phyloP scores from a whole-genome alignment of 192 early-diverging fungal species.

The Lunasporangiospora selenospora region DNA sequence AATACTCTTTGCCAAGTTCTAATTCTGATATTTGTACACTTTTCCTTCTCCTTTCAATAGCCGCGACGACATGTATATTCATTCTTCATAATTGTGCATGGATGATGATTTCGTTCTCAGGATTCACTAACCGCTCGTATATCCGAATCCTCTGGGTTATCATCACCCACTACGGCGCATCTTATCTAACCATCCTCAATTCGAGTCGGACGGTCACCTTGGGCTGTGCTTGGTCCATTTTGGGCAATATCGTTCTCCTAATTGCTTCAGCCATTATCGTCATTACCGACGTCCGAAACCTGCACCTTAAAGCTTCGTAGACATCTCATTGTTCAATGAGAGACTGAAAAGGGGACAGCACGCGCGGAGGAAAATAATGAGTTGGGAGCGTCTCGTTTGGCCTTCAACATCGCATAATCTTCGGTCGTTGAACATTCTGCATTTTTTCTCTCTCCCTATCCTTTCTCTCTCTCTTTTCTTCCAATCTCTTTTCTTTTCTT shows the following conservation, averaged over 20 bases:
- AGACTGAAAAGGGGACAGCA: no score
- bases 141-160: constrained; percentile 59
- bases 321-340: no score
- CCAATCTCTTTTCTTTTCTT: no score
- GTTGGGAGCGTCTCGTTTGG: no score
- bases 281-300: constrained; percentile 18
- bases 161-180: constrained; percentile 71
- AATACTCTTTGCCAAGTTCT: no score
- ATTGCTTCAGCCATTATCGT: constrained; percentile 30
- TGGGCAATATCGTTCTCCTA: constrained; percentile 21
- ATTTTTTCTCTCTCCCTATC: no score
- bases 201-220: constrained; percentile 12
- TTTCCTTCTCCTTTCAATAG: constrained; percentile 38
- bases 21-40: neutral
- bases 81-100: constrained; percentile 75
- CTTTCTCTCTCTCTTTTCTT: no score
- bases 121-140: constrained; percentile 56
- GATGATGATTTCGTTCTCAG: constrained; percentile 81
- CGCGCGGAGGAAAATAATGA: no score
- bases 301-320: constrained; percentile 23
- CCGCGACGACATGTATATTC: constrained; percentile 72
- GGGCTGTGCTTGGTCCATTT: constrained; percentile 32
- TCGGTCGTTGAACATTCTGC: no score
- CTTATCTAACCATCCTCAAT: constrained; percentile 55
- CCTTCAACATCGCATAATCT: no score